Conservation (phyloP, 495 filamentous ascomycete genomes). For the Talaromyces adpressus region DNA sequence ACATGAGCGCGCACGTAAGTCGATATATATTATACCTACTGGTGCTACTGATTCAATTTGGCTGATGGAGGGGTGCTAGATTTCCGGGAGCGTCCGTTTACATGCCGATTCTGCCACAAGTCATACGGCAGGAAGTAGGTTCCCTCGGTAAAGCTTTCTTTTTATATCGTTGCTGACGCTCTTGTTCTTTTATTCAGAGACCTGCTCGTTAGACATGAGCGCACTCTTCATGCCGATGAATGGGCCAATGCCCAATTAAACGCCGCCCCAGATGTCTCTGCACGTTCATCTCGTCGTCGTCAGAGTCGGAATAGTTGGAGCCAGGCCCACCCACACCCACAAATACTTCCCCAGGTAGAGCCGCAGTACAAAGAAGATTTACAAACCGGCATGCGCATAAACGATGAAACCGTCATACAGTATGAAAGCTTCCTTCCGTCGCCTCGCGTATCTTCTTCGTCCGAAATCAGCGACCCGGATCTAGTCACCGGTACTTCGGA, state of each 20-base stretch:
- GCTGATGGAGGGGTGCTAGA: conserved; percentile 1
- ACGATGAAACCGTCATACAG: conserved; percentile 7
- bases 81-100: conserved; percentile 8
- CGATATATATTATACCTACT: not conserved
- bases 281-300: conserved; percentile 6
- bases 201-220: conserved; percentile 45
- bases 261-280: not conserved
- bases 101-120: conserved; percentile 9
- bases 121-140: conserved; percentile 11
- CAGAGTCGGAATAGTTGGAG: conserved; percentile 7
- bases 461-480: conserved; percentile 8
- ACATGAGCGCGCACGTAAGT: conserved; percentile 10
- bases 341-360: not conserved
- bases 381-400: conserved; percentile 2
- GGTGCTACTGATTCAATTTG: not conserved
- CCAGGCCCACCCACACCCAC: not conserved
- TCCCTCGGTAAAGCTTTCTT: not conserved
- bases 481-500: not conserved
- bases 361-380: conserved; percentile 1
- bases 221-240: conserved; percentile 17
- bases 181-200: conserved; percentile 16
- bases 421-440: conserved; percentile 9
- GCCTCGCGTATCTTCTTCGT: conserved; percentile 8
- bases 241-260: conserved; percentile 8
- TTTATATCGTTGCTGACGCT: not conserved